phyloP scores from a whole-genome alignment of 2,329 filamentous ascomycete genomes.

The Fusarium sp. region DNA sequence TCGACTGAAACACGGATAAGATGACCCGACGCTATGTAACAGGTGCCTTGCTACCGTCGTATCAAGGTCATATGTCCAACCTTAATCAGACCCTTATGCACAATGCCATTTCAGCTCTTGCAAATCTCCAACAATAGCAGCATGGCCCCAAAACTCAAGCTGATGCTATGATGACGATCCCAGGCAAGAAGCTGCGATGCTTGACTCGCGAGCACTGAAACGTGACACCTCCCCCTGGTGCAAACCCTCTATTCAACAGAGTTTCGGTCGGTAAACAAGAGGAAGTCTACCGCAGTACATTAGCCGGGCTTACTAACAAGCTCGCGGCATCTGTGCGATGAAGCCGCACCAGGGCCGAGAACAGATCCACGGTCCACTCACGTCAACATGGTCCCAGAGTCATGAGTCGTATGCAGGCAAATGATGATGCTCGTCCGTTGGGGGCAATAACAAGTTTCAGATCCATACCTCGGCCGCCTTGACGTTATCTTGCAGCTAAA shows the following conservation, averaged over 20 bases:
- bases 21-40: conserved; percentile 9
- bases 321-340: conserved; percentile 17
- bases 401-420: conserved; percentile 31
- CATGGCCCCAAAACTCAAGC: conserved; percentile 26
- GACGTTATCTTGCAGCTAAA: conserved; percentile 18
- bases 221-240: conserved; percentile 25
- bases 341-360: conserved; percentile 27
- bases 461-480: conserved; percentile 2
- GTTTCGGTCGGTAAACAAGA: conserved; percentile 28
- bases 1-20: conserved; percentile 9
- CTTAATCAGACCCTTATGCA: conserved; percentile 6
- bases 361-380: conserved; percentile 25
- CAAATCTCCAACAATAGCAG: conserved; percentile 19
- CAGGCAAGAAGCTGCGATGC: neutral
- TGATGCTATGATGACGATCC: conserved; percentile 27
- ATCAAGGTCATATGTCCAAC: conserved; percentile 20
- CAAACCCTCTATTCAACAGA: conserved; percentile 31
- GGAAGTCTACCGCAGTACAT: neutral
- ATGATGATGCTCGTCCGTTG: conserved; percentile 15
- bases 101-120: conserved; percentile 11
- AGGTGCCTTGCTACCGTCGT: neutral
- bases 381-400: conserved; percentile 12
- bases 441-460: neutral
- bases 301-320: conserved; percentile 15
- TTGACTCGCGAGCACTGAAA: conserved; percentile 33